Evolutionary conservation across 2,329 filamentous ascomycete genomes (phyloP), one percentile per base, ranked within the genome.

Genomic region (Trichoderma sp.): DNA sequence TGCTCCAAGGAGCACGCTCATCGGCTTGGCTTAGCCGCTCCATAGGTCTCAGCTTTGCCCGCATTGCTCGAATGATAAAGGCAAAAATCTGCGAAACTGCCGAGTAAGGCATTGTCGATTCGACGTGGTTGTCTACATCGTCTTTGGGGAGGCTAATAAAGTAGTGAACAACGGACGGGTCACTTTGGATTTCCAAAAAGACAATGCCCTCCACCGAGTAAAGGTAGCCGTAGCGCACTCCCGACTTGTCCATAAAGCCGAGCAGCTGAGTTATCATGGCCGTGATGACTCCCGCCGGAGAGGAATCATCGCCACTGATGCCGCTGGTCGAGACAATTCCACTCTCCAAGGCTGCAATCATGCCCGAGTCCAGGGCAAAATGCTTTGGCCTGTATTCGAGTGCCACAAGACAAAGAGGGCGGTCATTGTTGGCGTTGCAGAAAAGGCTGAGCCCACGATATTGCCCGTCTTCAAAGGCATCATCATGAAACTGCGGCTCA

Each of bases 81-180:
- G 79, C 76, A 58, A 82, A 79, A 51, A 80, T 77, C 72, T 81
- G 78, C 0, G 77, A 76, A 55, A 79, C 76, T n/a, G 80, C 79
- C 0, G 79, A 82, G 30, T 71, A 71, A 69, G 80, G 71, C 43
- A 82, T 75, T 60, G 74, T 74, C 16, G 70, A 74, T 39, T 78
- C 73, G n/a, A 51, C 39, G 11, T 59, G 24, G 43, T 16, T 3
- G 16, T n/a, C 51, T 30, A 67, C 64, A 8, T 67, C 54, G 3
- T 21, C n/a, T 11, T 37, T 24, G n/a, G 64, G 54, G 28, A 51
- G 16, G 55, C 64, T 49, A 26, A 67, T 30, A n/a, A 18, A 39
- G 21, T 26, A 59, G 32, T 52, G 46, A 16, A 59, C 64, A 1
- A 59, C 70, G 39, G 77, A 65, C 16, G 77, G 77, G 69, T 80